phyloP scores from a whole-genome alignment of 805 yeast genomes.

The Metschnikowia matae region DNA sequence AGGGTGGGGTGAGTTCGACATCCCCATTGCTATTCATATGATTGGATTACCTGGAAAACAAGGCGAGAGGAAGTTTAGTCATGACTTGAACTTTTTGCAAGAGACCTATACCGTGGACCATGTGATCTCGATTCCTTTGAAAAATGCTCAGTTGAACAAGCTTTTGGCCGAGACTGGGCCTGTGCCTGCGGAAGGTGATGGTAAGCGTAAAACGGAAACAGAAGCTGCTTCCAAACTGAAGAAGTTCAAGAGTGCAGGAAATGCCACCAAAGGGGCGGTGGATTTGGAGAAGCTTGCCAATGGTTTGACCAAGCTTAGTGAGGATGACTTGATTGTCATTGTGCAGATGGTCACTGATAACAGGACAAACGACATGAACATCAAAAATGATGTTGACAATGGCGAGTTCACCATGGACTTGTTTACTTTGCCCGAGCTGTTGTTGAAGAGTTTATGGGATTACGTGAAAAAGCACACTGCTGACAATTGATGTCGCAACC shows the following conservation, averaged over 20 bases:
- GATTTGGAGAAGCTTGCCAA: conserved; percentile 90
- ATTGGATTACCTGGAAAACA: conserved; percentile 64
- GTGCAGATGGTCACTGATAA: conserved; percentile 98
- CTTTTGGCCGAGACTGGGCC: conserved; percentile 79
- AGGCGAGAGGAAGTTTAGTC: conserved; percentile 83
- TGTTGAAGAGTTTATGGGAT: conserved; percentile 91
- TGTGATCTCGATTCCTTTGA: conserved; percentile 69
- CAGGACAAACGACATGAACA: conserved; percentile 90
- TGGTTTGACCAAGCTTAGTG: conserved; percentile 80
- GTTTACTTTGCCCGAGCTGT: conserved; percentile 85
- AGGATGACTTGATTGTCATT: conserved; percentile 89
- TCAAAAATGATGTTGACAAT: conserved; percentile 91
- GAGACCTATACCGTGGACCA: conserved; percentile 78
- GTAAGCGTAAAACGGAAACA: conserved; percentile 30
- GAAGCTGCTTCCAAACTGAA: conserved; percentile 39
- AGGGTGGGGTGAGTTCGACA: conserved; percentile 98
- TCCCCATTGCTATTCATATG: conserved; percentile 71
- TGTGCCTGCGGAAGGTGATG: conserved; percentile 52
- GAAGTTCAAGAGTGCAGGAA: conserved; percentile 47
- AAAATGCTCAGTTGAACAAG: conserved; percentile 62
- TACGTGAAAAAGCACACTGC: conserved; percentile 71
- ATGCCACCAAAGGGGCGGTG: conserved; percentile 65
- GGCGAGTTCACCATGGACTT: conserved; percentile 98
- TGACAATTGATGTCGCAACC: conserved; percentile 13
- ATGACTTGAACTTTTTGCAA: conserved; percentile 82